Base-by-base conservation (phyloP, 306 rosid genomes). In the Clitoria ternatea region DNA sequence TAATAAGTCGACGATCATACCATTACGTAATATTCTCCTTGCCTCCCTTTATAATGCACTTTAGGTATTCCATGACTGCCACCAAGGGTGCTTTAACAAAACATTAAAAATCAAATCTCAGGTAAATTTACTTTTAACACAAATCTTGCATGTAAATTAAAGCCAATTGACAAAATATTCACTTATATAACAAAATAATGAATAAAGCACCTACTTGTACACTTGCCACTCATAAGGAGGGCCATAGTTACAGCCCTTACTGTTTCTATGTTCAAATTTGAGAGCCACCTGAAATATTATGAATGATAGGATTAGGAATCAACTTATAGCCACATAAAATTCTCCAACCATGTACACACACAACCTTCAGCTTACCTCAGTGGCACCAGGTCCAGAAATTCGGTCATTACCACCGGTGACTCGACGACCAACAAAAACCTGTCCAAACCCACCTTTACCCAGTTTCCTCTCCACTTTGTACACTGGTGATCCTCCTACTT, bases 161-260 rank as follows among this genome's bases (percentile, higher is more conserved):
- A 75, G 18, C 7, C 27, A 63, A 64, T 29, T 54, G 15, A 56
- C 26, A 33, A n/a, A 3, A 24, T n/a, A 22, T 3, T 52, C 17
- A 11, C 14, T 12, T 49, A 22, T 33, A 53, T 24, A 35, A 3
- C 2, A 64, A 48, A 35, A 14, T 24, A 59, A 18, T 15, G 35
- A 48, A 43, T 12, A 45, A 29, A 53, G 6, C 6, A 82, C 96
- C 33, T 82, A 93, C 98, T 87, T 90, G 94, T 93, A 93, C 50
- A 93, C 98, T 85, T 90, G 98, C 98, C 98, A 93, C 87, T 93
- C 98, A 12, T 90, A 88, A 1, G 98, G 98, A 77, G 97, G 97
- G 14, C 98, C 96, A 59, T 88, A 85, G 72, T 83, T 90, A 79
- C 98, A 93, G 49, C 98, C 98, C 82, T 93, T 90, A 83, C 98